These are phyloP conservation scores for Stentor roeselii DNA, from an alignment of 73 alveolate species.

Conservation along the genomic window DNA sequence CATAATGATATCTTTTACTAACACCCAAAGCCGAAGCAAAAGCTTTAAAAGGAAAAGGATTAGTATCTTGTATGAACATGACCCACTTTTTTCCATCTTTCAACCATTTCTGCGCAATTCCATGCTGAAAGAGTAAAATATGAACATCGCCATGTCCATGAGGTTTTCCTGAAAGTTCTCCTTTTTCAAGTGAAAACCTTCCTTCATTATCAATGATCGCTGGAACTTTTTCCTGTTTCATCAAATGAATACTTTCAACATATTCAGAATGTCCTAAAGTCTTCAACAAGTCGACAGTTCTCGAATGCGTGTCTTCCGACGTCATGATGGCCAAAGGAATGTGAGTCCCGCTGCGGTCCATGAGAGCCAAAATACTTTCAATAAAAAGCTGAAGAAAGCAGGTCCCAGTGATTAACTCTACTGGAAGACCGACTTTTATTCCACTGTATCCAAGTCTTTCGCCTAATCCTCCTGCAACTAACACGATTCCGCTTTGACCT, in stretches of 20 bases:
- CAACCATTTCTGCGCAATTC: constrained; percentile 81
- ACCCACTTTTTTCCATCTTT: constrained; percentile 86
- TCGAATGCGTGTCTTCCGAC: constrained; percentile 94
- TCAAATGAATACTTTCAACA: constrained; percentile 63
- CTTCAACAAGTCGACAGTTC: constrained; percentile 72
- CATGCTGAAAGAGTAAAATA: constrained; percentile 74
- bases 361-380: constrained; percentile 77
- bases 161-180: constrained; percentile 82
- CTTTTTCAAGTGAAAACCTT: constrained; percentile 61
- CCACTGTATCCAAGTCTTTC: constrained; percentile 97
- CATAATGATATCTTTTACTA: constrained; percentile 56
- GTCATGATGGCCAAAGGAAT: constrained; percentile 96
- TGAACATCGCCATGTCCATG: constrained; percentile 99
- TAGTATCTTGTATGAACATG: constrained; percentile 88
- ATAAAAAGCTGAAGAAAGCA: constrained; percentile 81
- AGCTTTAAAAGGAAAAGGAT: constrained; percentile 83
- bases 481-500: constrained; percentile 79
- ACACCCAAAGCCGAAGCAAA: constrained; percentile 87
- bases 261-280: constrained; percentile 73
- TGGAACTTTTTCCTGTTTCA: constrained; percentile 93
- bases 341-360: constrained; percentile 59
- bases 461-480: constrained; percentile 99
- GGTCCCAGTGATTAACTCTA: constrained; percentile 69
- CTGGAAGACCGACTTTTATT: constrained; percentile 94
- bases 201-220: constrained; percentile 92